Base-by-base conservation (phyloP, 2,329 filamentous ascomycete genomes). In the Botrytis galanthina region DNA sequence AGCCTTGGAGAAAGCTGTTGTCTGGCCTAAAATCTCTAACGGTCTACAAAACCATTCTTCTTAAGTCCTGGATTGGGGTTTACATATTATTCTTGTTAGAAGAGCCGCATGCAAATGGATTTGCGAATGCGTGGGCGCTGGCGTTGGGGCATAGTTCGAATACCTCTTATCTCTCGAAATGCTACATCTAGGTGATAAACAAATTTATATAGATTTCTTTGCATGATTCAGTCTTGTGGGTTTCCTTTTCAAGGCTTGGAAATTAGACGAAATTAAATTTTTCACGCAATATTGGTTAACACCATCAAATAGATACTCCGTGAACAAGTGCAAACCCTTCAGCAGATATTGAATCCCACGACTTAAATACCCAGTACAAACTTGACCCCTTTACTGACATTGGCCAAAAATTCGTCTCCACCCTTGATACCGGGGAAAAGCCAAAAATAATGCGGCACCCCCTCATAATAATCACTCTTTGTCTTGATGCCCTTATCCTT, bases 1-100 rank as follows among this genome's bases (percentile, higher is more conserved):
- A 82, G 96, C 96, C 7, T 84, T 98, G 60, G 92, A 96, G 83
- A 89, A 88, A 83, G 93, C 93, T 1, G 89, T 93, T 59, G 85
- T 78, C 22, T 77, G 71, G 76, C 79, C 80, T 57, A 81, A 81
- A 70, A 77, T 81, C 70, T 77, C 77, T 1, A 80, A 81, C 73
- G 78, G 79, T 18, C 42, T 80, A 32, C 32, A 69, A 42, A 44
- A 68, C 48, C 46, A 46, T 22, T 22, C 61, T 44, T 54, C 37
- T n/a, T 67, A 12, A 59, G 20, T 29, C 37, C n/a, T n/a, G 18
- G 22, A 42, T 16, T 6, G 6, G 22, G 46, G 22, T 37, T 59
- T 22, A 10, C 6, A 12, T 32, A n/a, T 59, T 59, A 16, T 35
- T 39, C 8, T 64, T 32, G 10, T 69, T 42, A 5, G 18, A 59